Percentiles rank a stretch among this genome's conserved stretches.
These are phyloP conservation scores for Candolleomyces aberdarensis DNA, from an alignment of 768 basidiomycete genomes.

Conservation along the genomic window DNA sequence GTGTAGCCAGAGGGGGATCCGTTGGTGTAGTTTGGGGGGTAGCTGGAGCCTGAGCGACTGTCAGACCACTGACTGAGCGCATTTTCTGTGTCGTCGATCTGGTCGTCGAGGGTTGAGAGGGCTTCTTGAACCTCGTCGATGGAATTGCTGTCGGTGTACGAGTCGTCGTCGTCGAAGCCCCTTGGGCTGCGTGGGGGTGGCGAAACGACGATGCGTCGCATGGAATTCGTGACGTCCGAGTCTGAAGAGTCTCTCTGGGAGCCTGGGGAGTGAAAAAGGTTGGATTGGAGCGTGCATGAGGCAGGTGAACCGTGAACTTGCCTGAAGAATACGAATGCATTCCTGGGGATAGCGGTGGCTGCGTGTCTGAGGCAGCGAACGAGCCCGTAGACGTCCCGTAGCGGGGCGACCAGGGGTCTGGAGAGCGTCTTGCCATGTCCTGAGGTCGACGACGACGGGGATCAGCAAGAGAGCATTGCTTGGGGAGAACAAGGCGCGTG, in stretches of 20 bases:
- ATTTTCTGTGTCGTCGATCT: conserved; percentile 63
- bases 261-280: conserved; percentile 26
- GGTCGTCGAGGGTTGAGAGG: conserved; percentile 63
- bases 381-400: conserved; percentile 60
- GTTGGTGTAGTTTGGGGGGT: conserved; percentile 37
- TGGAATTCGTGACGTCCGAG: conserved; percentile 46
- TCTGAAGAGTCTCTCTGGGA: conserved; percentile 38
- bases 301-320: conserved; percentile 22
- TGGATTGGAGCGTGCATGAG: conserved; percentile 4
- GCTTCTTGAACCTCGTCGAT: conserved; percentile 73
- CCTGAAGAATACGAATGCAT: conserved; percentile 61
- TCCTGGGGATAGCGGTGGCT: conserved; percentile 52
- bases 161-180: conserved; percentile 31
- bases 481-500: conserved; percentile 2
- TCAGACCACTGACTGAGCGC: conserved; percentile 67
- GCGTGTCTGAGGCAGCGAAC: conserved; percentile 48
- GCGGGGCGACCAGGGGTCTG: conserved; percentile 58
- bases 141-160: conserved; percentile 53
- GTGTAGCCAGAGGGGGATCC: conserved; percentile 37
- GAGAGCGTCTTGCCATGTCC: conserved; percentile 36
- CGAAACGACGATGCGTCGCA: conserved; percentile 55
- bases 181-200: conserved; percentile 26
- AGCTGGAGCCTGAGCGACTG: conserved; percentile 37
- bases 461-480: conserved; percentile 7
- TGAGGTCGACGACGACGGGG: neutral